Percentiles rank a stretch among this genome's conserved stretches.
Evolutionary conservation across 2,329 filamentous ascomycete species (phyloP).

Genomic region (Phialemonium atrogriseum): DNA sequence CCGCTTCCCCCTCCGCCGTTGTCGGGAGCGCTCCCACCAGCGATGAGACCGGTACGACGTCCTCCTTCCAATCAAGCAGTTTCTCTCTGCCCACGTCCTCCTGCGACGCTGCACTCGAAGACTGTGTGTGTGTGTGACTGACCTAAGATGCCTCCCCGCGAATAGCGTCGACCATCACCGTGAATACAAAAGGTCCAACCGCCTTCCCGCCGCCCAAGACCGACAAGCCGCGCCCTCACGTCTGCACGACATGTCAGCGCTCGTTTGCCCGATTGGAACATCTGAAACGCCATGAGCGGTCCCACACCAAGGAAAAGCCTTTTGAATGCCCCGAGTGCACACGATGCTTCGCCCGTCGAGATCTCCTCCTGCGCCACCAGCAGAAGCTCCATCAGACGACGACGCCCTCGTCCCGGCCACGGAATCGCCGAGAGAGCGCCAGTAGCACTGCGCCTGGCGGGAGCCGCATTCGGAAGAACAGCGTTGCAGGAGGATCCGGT

Average conservation of each 20-base stretch:
- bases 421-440: slow-evolving; percentile 84
- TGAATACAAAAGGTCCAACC: slow-evolving; percentile 33
- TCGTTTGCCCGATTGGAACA: slow-evolving; percentile 95
- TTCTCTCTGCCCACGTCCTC: neutral
- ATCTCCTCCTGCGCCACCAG: slow-evolving; percentile 88
- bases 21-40: slow-evolving; percentile 11
- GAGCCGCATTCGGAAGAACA: slow-evolving; percentile 84
- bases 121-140: slow-evolving; percentile 7
- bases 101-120: neutral
- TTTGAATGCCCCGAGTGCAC: slow-evolving; percentile 95
- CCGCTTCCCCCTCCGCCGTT: slow-evolving; percentile 13
- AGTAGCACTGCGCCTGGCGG: slow-evolving; percentile 59
- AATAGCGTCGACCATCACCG: slow-evolving; percentile 41
- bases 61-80: no score
- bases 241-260: slow-evolving; percentile 82
- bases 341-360: slow-evolving; percentile 87
- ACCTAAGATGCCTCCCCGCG: slow-evolving; percentile 4
- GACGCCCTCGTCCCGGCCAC: slow-evolving; percentile 76
- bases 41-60: slow-evolving; percentile 19
- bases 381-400: slow-evolving; percentile 96
- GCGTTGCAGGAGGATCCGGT: slow-evolving; percentile 58
- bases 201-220: slow-evolving; percentile 79
- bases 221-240: slow-evolving; percentile 92
- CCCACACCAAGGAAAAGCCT: slow-evolving; percentile 98
- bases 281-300: slow-evolving; percentile 92